Evolutionary conservation across 2,329 filamentous ascomycete genomes (phyloP).

Genomic region (Blastomyces silverae): DNA sequence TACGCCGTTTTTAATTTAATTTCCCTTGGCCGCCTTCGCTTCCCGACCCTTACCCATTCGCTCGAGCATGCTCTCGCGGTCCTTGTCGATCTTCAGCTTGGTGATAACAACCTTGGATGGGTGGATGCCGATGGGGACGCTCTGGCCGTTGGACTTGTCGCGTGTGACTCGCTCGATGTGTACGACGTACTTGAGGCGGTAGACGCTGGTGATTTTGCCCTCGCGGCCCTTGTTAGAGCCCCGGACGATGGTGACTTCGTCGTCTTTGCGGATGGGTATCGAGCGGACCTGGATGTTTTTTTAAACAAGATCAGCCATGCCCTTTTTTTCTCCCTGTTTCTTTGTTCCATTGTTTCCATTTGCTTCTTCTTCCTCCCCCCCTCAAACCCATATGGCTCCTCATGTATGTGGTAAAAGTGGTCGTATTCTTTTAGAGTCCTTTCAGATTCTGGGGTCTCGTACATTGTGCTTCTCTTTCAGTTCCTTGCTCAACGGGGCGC

Average conservation of each 20-base stretch:
- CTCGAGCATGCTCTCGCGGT: slow-evolving; percentile 45
- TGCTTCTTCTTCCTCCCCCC: background rate
- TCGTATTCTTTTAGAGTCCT: background rate
- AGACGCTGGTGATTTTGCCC: slow-evolving; percentile 96
- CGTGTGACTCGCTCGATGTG: slow-evolving; percentile 95
- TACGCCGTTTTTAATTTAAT: slow-evolving; percentile 36
- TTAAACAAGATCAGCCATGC: background rate
- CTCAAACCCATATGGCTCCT: background rate
- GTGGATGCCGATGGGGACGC: slow-evolving; percentile 87
- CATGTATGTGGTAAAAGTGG: background rate
- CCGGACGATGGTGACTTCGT: slow-evolving; percentile 88
- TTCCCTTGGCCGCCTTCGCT: slow-evolving; percentile 56
- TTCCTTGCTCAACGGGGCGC: slow-evolving; percentile 91
- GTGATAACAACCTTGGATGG: slow-evolving; percentile 96
- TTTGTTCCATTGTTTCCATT: background rate
- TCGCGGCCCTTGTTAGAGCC: slow-evolving; percentile 95
- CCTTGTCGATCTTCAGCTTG: slow-evolving; percentile 83
- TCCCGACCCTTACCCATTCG: slow-evolving; percentile 45
- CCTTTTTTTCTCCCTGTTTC: background rate
- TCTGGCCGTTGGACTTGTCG: slow-evolving; percentile 96
- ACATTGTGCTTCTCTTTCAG: slow-evolving; percentile 99
- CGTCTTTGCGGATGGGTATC: slow-evolving; percentile 96
- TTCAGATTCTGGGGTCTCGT: slow-evolving; percentile 36
- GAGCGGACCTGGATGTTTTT: slow-evolving; percentile 63
- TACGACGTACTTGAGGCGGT: slow-evolving; percentile 96